Percentiles rank a stretch among this genome's conserved stretches.
Conservation (phyloP, 1,284 basidiomycete species). For the Filobasidium uniguttulatum region DNA sequence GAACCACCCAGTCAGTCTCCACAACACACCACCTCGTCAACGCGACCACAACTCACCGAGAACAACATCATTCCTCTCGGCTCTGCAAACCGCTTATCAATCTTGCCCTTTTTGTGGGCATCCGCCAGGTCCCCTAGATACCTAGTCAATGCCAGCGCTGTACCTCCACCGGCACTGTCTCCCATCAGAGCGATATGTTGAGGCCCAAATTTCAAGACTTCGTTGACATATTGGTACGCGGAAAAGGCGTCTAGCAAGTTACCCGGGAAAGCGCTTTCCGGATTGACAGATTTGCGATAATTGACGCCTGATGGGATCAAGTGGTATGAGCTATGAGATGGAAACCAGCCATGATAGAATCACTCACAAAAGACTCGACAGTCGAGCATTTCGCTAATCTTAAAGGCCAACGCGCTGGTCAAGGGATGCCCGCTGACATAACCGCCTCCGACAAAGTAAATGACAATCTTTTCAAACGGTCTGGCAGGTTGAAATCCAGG, state of each 20-base stretch:
- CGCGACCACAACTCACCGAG: conserved; percentile 5
- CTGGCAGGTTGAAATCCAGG: not conserved
- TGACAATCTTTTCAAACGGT: conserved; percentile 7
- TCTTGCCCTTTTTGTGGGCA: not conserved
- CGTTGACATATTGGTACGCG: conserved; percentile 15
- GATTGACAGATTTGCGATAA: conserved; percentile 17
- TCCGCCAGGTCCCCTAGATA: conserved; percentile 18
- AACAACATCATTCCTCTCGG: conserved; percentile 14
- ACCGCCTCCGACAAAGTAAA: conserved; percentile 15
- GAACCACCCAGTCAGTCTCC: not conserved
- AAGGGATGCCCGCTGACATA: conserved; percentile 13
- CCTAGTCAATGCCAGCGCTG: conserved; percentile 15
- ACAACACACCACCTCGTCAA: not conserved
- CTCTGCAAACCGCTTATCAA: conserved; percentile 2
- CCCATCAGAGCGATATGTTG: conserved; percentile 17
- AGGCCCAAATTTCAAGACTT: conserved; percentile 14
- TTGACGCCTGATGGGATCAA: conserved; percentile 14
- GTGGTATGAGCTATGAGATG: not conserved
- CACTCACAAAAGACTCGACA: conserved; percentile 12
- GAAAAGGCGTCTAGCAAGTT: conserved; percentile 17
- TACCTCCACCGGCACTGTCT: conserved; percentile 18
- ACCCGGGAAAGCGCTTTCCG: conserved; percentile 15
- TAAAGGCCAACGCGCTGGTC: conserved; percentile 7
- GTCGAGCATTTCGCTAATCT: not conserved
- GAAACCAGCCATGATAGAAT: not conserved